Evolutionary conservation across 176 grass and related monocot species (phyloP).

Genomic region (Pontederia crassipes): DNA sequence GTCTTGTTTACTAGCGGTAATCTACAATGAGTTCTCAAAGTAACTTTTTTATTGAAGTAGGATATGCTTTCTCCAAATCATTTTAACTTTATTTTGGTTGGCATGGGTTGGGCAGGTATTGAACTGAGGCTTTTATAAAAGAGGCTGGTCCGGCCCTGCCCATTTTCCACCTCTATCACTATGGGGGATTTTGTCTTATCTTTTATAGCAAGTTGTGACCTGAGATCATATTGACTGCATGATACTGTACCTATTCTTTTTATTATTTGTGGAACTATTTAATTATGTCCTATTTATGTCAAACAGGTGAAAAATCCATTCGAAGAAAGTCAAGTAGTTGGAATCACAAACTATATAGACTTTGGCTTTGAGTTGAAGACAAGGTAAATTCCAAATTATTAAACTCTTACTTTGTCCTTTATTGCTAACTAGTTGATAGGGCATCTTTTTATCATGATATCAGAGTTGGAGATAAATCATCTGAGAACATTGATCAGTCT

Average conservation of each 20-base stretch:
- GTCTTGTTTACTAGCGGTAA: no score
- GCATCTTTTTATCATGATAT: not conserved
- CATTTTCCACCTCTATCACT: no score
- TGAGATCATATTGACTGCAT: not conserved
- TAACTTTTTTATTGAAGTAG: no score
- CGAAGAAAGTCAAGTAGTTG: slow-evolving; percentile 82
- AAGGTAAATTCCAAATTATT: slow-evolving; percentile 32
- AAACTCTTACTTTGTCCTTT: not conserved
- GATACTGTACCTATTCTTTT: not conserved
- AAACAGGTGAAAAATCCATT: slow-evolving; percentile 89
- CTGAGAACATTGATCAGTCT: slow-evolving; percentile 26
- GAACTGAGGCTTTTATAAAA: no score
- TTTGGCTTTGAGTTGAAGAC: slow-evolving; percentile 73
- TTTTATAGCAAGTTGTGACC: not conserved
- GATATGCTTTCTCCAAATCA: no score
- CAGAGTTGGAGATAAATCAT: slow-evolving; percentile 51
- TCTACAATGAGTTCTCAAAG: no score
- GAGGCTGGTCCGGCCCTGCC: no score
- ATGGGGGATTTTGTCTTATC: no score
- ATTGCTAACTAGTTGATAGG: not conserved
- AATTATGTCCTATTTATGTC: slow-evolving; percentile 10
- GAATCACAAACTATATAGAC: slow-evolving; percentile 96
- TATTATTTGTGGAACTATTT: not conserved
- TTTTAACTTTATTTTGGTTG: no score
- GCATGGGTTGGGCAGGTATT: no score